Conservation (phyloP, 2,329 filamentous ascomycete genomes). For the Aspergillus aculeatinus region DNA sequence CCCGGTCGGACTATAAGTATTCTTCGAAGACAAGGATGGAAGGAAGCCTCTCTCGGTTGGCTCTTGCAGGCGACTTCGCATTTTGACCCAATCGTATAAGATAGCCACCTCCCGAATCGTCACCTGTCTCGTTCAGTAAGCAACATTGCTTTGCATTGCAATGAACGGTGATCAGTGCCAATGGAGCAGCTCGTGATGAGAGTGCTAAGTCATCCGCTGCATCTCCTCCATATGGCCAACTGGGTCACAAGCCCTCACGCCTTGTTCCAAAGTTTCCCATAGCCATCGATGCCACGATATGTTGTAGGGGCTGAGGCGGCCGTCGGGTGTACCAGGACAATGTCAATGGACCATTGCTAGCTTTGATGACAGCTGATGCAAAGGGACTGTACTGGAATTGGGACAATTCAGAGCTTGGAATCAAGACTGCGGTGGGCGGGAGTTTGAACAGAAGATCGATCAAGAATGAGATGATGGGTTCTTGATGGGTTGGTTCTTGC, state of each 20-base stretch:
- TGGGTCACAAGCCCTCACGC: too few species aligned
- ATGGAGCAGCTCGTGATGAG: too few species aligned
- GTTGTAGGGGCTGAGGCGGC: too few species aligned
- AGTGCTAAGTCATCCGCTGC: too few species aligned
- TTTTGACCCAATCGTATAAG: not conserved
- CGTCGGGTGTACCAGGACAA: too few species aligned
- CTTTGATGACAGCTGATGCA: too few species aligned
- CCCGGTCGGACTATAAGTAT: not conserved
- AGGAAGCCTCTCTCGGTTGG: not conserved
- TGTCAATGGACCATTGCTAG: too few species aligned
- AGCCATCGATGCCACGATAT: too few species aligned
- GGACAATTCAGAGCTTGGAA: not conserved
- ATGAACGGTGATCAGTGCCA: not conserved
- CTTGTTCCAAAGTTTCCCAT: too few species aligned
- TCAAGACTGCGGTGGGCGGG: not conserved
- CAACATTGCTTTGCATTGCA: not conserved
- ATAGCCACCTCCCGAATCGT: not conserved
- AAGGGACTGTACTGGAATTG: too few species aligned
- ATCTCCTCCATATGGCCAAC: too few species aligned
- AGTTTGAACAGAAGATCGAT: not conserved
- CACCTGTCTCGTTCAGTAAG: not conserved
- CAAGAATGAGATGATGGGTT: not conserved
- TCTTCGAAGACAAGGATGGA: not conserved
- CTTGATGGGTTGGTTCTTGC: not conserved
- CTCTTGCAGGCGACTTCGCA: not conserved